phyloP scores from a whole-genome alignment of 495 filamentous ascomycete species.

The Daldinia vernicosa region DNA sequence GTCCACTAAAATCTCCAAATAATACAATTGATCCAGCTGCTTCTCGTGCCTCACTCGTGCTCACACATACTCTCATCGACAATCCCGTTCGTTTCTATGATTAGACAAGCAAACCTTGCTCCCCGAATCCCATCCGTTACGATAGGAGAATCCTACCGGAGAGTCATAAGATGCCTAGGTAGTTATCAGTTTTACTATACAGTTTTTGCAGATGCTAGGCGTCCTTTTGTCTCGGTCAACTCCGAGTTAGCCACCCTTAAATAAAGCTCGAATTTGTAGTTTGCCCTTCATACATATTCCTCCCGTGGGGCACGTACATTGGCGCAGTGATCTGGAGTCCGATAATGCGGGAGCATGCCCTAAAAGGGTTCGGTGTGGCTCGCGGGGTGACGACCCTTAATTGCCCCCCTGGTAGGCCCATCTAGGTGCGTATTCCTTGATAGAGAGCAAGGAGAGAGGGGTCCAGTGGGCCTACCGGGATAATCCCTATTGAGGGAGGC shows the following conservation, averaged over 20 bases:
- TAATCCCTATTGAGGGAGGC: conserved; percentile 2
- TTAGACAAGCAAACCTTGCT: not conserved
- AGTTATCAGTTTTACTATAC: not conserved
- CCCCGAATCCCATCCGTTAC: not conserved
- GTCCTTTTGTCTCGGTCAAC: not conserved
- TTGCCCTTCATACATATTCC: no score
- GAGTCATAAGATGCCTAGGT: not conserved
- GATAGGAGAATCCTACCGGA: not conserved
- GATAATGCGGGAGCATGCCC: conserved; percentile 32
- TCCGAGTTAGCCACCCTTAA: not conserved
- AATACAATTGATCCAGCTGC: not conserved
- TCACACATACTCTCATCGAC: not conserved
- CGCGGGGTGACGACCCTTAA: conserved; percentile 19
- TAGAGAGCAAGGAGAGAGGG: not conserved
- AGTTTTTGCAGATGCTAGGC: not conserved
- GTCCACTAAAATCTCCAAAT: not conserved
- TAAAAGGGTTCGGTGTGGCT: conserved; percentile 34
- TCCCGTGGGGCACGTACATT: not conserved
- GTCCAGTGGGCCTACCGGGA: not conserved
- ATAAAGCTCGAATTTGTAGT: not conserved
- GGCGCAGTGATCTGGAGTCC: conserved; percentile 11
- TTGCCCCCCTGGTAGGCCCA: not conserved
- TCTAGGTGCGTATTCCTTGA: not conserved
- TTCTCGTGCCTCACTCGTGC: not conserved
- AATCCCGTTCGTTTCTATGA: not conserved